Evolutionary conservation across 495 filamentous ascomycete genomes (phyloP).

Genomic region (Aspergillus carlsbadensis): DNA sequence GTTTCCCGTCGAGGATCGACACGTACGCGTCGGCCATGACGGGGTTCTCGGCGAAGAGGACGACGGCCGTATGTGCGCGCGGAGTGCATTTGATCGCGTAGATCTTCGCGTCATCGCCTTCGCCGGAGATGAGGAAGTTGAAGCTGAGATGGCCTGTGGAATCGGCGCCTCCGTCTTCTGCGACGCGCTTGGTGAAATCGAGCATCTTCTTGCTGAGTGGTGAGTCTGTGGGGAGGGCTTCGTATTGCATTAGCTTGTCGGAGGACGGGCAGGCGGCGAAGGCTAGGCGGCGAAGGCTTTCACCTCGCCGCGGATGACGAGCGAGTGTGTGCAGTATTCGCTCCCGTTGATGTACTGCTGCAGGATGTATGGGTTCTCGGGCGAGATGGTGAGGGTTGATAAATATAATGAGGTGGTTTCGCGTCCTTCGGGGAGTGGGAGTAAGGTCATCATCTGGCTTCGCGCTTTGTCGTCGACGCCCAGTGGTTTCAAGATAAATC

Average conservation of each 20-base stretch:
- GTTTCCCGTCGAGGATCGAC: background rate
- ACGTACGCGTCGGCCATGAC: conserved; percentile 2
- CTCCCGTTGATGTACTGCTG: background rate
- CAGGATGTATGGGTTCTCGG: background rate
- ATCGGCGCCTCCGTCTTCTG: background rate
- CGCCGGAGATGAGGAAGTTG: background rate
- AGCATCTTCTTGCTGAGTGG: conserved; percentile 1
- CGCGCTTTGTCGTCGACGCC: background rate
- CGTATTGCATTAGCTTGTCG: conserved; percentile 4
- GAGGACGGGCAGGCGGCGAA: conserved; percentile 1
- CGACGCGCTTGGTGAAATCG: conserved; percentile 1
- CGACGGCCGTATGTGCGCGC: conserved; percentile 2
- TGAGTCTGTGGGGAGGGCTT: background rate
- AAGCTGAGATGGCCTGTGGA: conserved; percentile 4
- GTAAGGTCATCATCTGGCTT: background rate
- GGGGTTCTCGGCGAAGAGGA: background rate
- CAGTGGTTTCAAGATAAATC: conserved; percentile 4
- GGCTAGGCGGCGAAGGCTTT: too few species aligned
- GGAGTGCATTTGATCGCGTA: conserved; percentile 4
- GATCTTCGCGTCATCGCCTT: background rate
- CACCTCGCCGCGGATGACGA: conserved; percentile 1
- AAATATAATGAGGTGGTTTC: too few species aligned
- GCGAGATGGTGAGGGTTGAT: too few species aligned
- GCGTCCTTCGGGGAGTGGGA: background rate
- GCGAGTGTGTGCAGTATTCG: conserved; percentile 5